Evolutionary conservation across 805 yeast species (phyloP).

Genomic region (Monosporozyma servazzii): DNA sequence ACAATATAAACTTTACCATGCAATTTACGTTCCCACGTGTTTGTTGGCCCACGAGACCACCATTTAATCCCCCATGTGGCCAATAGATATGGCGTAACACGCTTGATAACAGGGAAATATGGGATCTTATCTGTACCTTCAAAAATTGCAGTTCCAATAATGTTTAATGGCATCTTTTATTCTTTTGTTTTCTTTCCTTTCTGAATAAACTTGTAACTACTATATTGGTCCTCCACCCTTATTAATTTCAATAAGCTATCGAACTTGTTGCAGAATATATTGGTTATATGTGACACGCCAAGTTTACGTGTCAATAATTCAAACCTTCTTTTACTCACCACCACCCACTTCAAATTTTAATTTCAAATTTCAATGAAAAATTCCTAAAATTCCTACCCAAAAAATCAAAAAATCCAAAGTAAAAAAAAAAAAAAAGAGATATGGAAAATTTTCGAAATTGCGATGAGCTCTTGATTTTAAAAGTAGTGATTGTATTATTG

Average conservation of each 20-base stretch:
- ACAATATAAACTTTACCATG: constrained; percentile 80
- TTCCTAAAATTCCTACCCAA: too few relatives aligned
- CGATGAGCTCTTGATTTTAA: constrained; percentile 1
- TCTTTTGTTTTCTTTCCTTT: neutral
- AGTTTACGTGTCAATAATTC: neutral
- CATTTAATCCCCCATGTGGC: constrained; percentile 46
- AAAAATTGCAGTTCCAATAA: constrained; percentile 53
- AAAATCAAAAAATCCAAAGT: too few relatives aligned
- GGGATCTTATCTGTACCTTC: constrained; percentile 77
- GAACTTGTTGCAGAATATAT: too few relatives aligned
- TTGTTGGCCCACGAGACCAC: constrained; percentile 69
- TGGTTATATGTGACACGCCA: too few relatives aligned
- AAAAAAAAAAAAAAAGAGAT: neutral
- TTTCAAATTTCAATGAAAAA: neutral
- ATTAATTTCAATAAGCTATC: too few relatives aligned
- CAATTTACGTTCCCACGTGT: constrained; percentile 87
- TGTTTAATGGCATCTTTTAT: constrained; percentile 72
- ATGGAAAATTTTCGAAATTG: constrained; percentile 5
- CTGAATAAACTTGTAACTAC: neutral
- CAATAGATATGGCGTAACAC: constrained; percentile 47
- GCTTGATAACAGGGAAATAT: constrained; percentile 52
- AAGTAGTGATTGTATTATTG: neutral
- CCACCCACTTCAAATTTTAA: neutral
- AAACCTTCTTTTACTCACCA: neutral
- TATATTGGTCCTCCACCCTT: too few relatives aligned